Conservation (phyloP, 768 basidiomycete genomes). For the Russula sp. region DNA sequence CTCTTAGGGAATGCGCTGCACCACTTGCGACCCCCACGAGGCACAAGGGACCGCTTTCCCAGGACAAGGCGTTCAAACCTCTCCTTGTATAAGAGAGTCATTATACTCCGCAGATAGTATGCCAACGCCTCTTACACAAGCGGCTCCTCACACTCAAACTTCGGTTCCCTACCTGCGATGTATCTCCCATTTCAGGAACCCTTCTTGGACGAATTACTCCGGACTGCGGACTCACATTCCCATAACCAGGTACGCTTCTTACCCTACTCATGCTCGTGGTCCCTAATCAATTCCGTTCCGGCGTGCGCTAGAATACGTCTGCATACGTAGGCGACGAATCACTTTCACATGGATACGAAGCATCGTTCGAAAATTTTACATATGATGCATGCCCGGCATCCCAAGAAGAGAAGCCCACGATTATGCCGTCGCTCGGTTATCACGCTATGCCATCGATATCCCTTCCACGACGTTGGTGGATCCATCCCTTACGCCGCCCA, state of each 20-base stretch:
- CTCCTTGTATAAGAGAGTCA: constrained; percentile 3
- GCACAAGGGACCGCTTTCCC: not conserved
- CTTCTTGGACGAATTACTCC: not conserved
- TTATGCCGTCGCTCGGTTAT: not conserved
- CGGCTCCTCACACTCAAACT: not conserved
- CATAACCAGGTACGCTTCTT: constrained; percentile 5
- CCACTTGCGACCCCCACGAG: constrained; percentile 3
- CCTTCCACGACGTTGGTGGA: not conserved
- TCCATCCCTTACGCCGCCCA: not conserved
- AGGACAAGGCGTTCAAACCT: not conserved
- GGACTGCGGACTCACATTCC: not conserved
- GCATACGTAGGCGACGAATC: not conserved
- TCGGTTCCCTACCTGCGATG: not conserved
- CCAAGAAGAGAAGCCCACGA: not conserved
- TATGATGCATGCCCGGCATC: not conserved
- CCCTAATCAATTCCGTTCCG: not conserved
- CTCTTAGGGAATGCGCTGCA: constrained; percentile 1
- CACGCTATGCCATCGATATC: not conserved
- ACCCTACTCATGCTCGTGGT: too few species aligned
- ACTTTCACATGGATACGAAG: not conserved
- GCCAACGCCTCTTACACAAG: not conserved
- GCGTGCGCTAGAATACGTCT: not conserved
- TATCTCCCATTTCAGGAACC: not conserved
- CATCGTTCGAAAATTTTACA: not conserved
- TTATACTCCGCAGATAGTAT: too few species aligned